Conservation (phyloP, 805 yeast species). For the Myxozyma neglecta region DNA sequence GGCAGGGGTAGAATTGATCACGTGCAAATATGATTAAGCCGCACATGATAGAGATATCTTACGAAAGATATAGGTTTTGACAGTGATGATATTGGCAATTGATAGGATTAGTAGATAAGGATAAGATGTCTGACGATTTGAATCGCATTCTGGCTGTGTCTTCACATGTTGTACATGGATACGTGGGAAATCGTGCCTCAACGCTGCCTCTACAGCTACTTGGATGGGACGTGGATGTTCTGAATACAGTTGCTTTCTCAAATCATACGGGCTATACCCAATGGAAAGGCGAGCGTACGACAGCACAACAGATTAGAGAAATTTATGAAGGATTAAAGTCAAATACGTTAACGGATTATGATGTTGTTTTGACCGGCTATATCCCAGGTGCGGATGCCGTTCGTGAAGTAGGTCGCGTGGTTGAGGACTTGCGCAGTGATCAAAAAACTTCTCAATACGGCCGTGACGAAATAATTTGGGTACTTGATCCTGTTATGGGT, state of each 20-base stretch:
- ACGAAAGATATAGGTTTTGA: no score
- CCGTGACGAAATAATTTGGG: constrained; percentile 46
- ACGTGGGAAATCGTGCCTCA: constrained; percentile 90
- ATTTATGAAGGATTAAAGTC: constrained; percentile 57
- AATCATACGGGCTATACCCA: constrained; percentile 74
- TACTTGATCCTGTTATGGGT: constrained; percentile 90
- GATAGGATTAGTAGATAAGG: no score
- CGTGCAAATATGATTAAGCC: no score
- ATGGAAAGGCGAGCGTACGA: constrained; percentile 51
- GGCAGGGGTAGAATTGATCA: no score
- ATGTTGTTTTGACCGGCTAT: constrained; percentile 77
- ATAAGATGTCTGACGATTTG: neutral
- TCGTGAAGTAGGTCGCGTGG: constrained; percentile 49
- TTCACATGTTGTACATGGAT: constrained; percentile 93
- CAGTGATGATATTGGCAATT: no score
- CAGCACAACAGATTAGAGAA: constrained; percentile 49
- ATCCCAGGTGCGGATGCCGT: constrained; percentile 63
- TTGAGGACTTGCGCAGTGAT: constrained; percentile 39
- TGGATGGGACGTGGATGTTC: constrained; percentile 91
- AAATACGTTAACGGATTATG: constrained; percentile 51
- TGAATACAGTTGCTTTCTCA: constrained; percentile 85
- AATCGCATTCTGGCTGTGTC: constrained; percentile 58
- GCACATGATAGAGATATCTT: no score
- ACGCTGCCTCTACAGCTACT: constrained; percentile 82
- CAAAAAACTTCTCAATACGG: constrained; percentile 27